A percentile compares a stretch with the other conserved stretches of the same genome.
Evolutionary conservation across 164 flowering plant genomes (phyloP).

Genomic region (Liquidambar formosana): DNA sequence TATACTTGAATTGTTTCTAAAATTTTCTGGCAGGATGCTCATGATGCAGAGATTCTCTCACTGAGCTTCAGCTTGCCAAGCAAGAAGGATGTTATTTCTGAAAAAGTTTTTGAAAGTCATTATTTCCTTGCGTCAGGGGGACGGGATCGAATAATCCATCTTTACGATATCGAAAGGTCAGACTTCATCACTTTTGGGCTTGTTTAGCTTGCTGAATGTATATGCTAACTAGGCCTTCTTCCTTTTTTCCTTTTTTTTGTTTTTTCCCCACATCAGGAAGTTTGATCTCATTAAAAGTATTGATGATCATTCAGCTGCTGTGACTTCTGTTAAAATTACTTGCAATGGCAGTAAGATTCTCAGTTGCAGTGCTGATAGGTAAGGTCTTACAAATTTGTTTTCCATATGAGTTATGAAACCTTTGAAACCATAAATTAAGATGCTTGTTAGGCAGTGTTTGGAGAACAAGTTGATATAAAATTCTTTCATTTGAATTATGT

Average conservation of each 20-base stretch:
- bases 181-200: neutral
- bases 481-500: too few species aligned
- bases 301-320: slow-evolving; percentile 71
- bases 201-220: neutral
- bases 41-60: slow-evolving; percentile 68
- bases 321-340: slow-evolving; percentile 55
- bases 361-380: slow-evolving; percentile 79
- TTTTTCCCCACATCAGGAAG: slow-evolving; percentile 64
- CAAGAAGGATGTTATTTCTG: slow-evolving; percentile 21
- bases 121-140: slow-evolving; percentile 73
- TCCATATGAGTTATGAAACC: neutral
- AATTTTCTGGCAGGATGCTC: slow-evolving; percentile 52
- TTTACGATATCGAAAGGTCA: slow-evolving; percentile 69
- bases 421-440: neutral
- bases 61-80: slow-evolving; percentile 48
- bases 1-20: neutral
- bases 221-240: slow-evolving; percentile 8
- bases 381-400: slow-evolving; percentile 4
- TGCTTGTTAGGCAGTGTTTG: neutral
- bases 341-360: slow-evolving; percentile 47
- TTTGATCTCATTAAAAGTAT: slow-evolving; percentile 56
- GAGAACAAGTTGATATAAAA: neutral
- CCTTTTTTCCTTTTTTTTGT: too few species aligned
- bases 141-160: slow-evolving; percentile 54
- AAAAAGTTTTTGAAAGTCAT: slow-evolving; percentile 15